Base-by-base conservation (phyloP, 2,329 filamentous ascomycete genomes). In the Huntiella decipiens region DNA sequence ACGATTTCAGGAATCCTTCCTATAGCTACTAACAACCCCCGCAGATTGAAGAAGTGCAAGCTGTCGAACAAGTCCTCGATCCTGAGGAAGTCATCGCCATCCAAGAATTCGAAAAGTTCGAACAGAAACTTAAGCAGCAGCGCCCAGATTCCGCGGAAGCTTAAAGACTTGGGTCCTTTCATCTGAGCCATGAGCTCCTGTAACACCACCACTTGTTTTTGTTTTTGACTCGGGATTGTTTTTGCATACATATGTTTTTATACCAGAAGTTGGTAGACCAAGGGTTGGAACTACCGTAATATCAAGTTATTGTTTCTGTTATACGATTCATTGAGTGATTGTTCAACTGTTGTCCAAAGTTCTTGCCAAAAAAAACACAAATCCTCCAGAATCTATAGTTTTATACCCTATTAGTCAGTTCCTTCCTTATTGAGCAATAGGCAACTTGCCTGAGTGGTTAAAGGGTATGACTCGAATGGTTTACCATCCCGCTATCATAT, bases 31-130 rank as follows among this genome's bases (percentile, higher is more conserved):
- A 50, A 65, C 54, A 16, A 28, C n/a, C 39, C 37, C 17, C n/a
- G 5, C 32, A 94, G 75, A 94, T 96, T 53, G 87, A 95, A 60
- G 91, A 96, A 61, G 91, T 96, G 35, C 79, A 93, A 61, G 84
- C 82, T 3, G 88, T 98, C 37, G 75, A 84, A 52, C 88, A 96
- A 61, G 80, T 95, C 2, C 62, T 94, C 56, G 88, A 96, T 55
- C 73, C 84, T 55, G 91, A 95, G 63, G 91, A 96, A 60, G 84
- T 93, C 61, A 73, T 95, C 52, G 77, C 87, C 0, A 63, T 88
- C 56, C 65, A 78, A 54, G 88, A 96, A 58, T 96, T 98, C 64
- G 83, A 81, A 53, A 91, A 83, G 62, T 95, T 96, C 58, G 88
- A 96, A 61, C 84, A 95, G 66, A 95, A 75, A 61, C 61, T 77